These are phyloP conservation scores for Pseudognaphalium luteoalbum DNA, from an alignment of 129 eudicot genomes.

Conservation along the genomic window DNA sequence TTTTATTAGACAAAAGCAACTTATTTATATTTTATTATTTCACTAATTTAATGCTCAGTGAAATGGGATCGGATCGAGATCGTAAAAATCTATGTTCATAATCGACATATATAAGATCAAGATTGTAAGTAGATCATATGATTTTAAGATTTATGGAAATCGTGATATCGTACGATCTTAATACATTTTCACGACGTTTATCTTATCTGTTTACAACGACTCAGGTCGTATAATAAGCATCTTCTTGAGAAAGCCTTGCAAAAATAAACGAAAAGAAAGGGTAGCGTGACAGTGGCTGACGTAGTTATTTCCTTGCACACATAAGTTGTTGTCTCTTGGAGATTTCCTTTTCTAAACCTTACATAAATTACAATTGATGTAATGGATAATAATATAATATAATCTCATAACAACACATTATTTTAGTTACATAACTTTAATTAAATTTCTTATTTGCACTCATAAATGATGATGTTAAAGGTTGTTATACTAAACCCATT, in stretches of 20 bases:
- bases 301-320: constrained; percentile 35
- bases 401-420: constrained; percentile 5
- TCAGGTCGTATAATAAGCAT: constrained; percentile 5
- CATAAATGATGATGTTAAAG: constrained; percentile 34
- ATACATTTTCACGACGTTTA: too few relatives aligned
- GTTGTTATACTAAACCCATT: constrained; percentile 19
- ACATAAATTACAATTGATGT: not conserved
- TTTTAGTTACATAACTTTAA: constrained; percentile 6
- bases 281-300: constrained; percentile 28
- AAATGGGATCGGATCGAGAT: too few relatives aligned
- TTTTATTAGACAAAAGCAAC: too few relatives aligned
- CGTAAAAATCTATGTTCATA: too few relatives aligned
- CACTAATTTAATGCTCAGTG: too few relatives aligned
- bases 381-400: constrained; percentile 14
- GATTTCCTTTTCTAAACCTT: constrained; percentile 14
- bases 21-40: too few relatives aligned
- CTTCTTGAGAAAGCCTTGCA: constrained; percentile 27
- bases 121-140: too few relatives aligned
- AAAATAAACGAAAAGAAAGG: constrained; percentile 7
- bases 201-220: not conserved
- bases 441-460: constrained; percentile 29
- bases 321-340: constrained; percentile 28
- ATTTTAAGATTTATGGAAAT: too few relatives aligned
- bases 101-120: too few relatives aligned
- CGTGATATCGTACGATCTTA: too few relatives aligned